phyloP scores from a whole-genome alignment of 345 rosid genomes.

The Populus simonii region DNA sequence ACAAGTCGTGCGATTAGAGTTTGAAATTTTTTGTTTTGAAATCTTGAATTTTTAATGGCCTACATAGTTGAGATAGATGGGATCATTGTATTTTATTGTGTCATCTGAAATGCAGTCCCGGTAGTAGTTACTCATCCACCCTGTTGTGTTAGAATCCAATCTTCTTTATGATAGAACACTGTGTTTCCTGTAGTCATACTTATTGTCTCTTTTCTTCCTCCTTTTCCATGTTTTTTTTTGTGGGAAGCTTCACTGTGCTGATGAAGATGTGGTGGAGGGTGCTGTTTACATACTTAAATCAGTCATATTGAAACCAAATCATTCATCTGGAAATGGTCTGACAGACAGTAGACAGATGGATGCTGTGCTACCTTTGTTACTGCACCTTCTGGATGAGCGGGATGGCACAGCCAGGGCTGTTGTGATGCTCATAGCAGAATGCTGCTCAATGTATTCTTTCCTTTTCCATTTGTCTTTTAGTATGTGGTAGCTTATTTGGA shows the following conservation, averaged over 20 bases:
- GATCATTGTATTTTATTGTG: neutral
- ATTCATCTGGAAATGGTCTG: constrained; percentile 41
- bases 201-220: constrained; percentile 15
- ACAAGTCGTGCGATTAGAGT: too few relatives aligned
- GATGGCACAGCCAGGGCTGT: constrained; percentile 80
- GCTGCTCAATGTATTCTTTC: constrained; percentile 55
- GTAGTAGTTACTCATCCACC: neutral
- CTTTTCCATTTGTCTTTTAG: constrained; percentile 2
- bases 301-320: constrained; percentile 49
- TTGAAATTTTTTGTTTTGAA: too few relatives aligned
- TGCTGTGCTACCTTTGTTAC: constrained; percentile 50
- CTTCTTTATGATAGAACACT: neutral
- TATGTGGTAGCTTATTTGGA: neutral
- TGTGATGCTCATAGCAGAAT: constrained; percentile 69
- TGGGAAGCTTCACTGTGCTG: constrained; percentile 62
- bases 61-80: neutral
- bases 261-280: constrained; percentile 64
- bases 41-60: neutral
- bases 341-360: constrained; percentile 50
- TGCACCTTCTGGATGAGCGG: constrained; percentile 80
- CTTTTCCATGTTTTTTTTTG: constrained; percentile 6
- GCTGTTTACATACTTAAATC: constrained; percentile 65
- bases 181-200: constrained; percentile 13
- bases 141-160: neutral
- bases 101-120: too few relatives aligned